These are phyloP conservation scores for Eucalyptus dawsonii DNA, from an alignment of 345 rosid genomes.

Conservation along the genomic window DNA sequence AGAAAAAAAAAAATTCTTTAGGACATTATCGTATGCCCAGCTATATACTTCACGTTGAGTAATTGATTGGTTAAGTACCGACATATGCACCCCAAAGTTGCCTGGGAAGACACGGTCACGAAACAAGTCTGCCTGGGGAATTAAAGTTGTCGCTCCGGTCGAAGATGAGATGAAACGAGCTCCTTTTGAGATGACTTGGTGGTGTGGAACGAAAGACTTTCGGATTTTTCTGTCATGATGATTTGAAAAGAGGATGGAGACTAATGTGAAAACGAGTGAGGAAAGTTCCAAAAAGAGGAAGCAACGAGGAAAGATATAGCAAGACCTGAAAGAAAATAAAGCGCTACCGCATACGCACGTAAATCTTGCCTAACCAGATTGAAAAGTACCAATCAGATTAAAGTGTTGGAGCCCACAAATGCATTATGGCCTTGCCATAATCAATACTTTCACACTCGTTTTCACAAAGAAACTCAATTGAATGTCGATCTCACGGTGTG, in stretches of 20 bases:
- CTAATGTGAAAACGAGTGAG: background rate
- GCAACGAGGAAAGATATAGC: background rate
- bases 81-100: background rate
- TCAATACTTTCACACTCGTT: background rate
- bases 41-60: background rate
- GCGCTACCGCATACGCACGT: background rate
- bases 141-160: background rate
- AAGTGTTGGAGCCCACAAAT: background rate
- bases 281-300: background rate
- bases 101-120: background rate
- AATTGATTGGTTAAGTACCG: background rate
- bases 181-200: background rate
- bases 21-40: background rate
- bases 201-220: background rate
- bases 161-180: background rate
- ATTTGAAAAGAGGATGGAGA: background rate
- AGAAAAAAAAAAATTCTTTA: too few species aligned
- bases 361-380: background rate
- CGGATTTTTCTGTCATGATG: background rate
- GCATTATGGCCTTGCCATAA: background rate
- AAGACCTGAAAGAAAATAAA: background rate
- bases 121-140: background rate
- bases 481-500: background rate
- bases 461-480: background rate
- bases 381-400: background rate